Evolutionary conservation across 495 filamentous ascomycete species (phyloP), one percentile per base, ranked within the genome.

Genomic region (Neurospora sp.): DNA sequence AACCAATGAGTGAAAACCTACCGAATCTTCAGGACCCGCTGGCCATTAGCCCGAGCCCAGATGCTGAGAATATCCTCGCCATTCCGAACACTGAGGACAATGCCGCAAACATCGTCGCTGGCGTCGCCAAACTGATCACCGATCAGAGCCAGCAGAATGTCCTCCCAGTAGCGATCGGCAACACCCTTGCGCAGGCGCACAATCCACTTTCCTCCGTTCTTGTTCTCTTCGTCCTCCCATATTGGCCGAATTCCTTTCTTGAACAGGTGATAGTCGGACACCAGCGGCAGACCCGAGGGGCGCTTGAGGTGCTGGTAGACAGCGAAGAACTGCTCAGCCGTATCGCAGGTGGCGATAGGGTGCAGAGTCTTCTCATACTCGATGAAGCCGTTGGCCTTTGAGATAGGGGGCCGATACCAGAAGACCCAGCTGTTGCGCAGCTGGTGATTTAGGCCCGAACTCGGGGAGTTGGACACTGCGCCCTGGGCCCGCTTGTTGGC

Each of bases 141-240:
- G 70, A 97, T 88, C 79, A 97, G 92, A 40, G 93, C 94, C 74
- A 98, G 82, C 69, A 98, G 86, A 68, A 99, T 85, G 79, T 99
- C 94, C 84, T 99, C 96, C 92, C 96, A 99, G 83, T 97, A 99
- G 53, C 96, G 90, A 82, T 98, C 96, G 14, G 92, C 91, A 27
- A 98, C 93, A 37, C 96, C 96, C 85, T 99, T 99, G 88, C 95
- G 97, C 75, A 99, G 82, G 76, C 95, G 85, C 78, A 99, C 90
- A 70, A 97, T 93, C 94, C 95, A 99, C 85, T 99, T 99, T 38
- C 96, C 96, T 70, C 96, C 96, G 70, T 89, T 88, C 83, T 93
- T 97, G 83, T 99, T 99, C 76, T 95, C 94, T 70, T 97, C 93
- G 77, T 99, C 96, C 82, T 99, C 96, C 96, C 96, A 99, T 78